Base-by-base conservation (phyloP, 2,329 filamentous ascomycete species). In the Claviceps monticola region DNA sequence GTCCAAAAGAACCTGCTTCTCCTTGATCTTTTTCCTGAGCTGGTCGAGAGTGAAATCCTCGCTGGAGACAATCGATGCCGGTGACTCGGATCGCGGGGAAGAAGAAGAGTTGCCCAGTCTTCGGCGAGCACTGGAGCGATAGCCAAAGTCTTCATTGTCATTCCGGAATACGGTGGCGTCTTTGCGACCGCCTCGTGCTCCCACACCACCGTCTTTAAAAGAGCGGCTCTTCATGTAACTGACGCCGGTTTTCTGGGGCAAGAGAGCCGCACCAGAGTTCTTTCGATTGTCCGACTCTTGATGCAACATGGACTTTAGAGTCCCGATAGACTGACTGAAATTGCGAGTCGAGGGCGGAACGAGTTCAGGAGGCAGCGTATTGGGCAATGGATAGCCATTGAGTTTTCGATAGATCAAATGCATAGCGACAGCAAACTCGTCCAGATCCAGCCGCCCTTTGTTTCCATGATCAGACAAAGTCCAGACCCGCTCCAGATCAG, bases 391-490 rank as follows among this genome's bases (percentile, higher is more conserved):
- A 62, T 97, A 97, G 38, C 91, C 91, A 61, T 98, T 97, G 50
- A 98, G 77, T 65, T 94, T 95, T 60, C 93, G 80, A 71, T 98
- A 98, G 61, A 98, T 98, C 69, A 98, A 73, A 76, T 98, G 93
- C 93, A 98, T 98, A 9, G 90, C 89, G 50, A 98, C 91, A 8
- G 93, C 90, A 64, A 98, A 98, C 64, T 98, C 93, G 64, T 98
- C 93, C 62, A 97, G 80, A 61, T 98, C 90, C 34, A 98, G 77
- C 52, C 90, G 85, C 17, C 93, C 93, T 66, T 93, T 93, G 68
- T 98, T 96, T 57, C 90, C 85, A 36, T 90, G 85, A 64, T 98
- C 93, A 3, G 91, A 85, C 53, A 98, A 73, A 9, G 93, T 97
- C 93, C 93, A 98, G 49, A 97, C 83, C 36, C 85, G 79, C 68